These are phyloP conservation scores for Acer yangbiense DNA, from an alignment of 345 rosid species.

Conservation along the genomic window DNA sequence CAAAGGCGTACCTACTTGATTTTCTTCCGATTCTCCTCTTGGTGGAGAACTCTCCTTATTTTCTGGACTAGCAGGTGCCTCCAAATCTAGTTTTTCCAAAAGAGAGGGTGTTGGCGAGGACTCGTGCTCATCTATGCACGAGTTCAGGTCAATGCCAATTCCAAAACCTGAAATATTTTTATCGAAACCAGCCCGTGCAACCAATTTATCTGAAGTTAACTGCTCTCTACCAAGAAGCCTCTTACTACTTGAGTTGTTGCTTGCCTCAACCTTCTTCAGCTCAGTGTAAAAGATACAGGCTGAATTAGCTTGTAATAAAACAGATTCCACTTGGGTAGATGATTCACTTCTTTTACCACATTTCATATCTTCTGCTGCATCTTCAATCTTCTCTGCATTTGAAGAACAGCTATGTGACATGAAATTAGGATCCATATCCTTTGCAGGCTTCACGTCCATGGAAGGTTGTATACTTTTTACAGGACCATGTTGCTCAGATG, in stretches of 20 bases:
- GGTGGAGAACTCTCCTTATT: conserved; percentile 48
- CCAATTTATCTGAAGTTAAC: conserved; percentile 9
- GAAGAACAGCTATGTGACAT: conserved; percentile 23
- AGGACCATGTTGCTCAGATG: neutral
- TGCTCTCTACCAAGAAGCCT: conserved; percentile 13
- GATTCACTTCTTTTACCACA: conserved; percentile 7
- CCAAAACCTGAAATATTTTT: conserved; percentile 3
- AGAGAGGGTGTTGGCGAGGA: conserved; percentile 15
- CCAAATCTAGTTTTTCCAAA: conserved; percentile 24
- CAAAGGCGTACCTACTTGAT: conserved; percentile 27
- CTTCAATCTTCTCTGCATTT: conserved; percentile 19
- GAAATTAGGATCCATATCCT: conserved; percentile 15
- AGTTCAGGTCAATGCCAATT: conserved; percentile 30
- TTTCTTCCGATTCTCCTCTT: conserved; percentile 42
- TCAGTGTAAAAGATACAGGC: neutral
- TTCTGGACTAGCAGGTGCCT: conserved; percentile 42
- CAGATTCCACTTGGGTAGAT: conserved; percentile 2
- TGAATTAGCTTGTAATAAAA: conserved; percentile 9
- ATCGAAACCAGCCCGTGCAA: conserved; percentile 12
- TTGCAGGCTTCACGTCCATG: conserved; percentile 10
- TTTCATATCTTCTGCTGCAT: neutral
- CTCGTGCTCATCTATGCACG: conserved; percentile 25
- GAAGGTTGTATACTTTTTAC: neutral
- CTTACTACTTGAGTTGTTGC: neutral
- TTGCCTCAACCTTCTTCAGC: conserved; percentile 8